Evolutionary conservation across 1,139 yeast genomes (phyloP).

Genomic region (Pichia sp.): DNA sequence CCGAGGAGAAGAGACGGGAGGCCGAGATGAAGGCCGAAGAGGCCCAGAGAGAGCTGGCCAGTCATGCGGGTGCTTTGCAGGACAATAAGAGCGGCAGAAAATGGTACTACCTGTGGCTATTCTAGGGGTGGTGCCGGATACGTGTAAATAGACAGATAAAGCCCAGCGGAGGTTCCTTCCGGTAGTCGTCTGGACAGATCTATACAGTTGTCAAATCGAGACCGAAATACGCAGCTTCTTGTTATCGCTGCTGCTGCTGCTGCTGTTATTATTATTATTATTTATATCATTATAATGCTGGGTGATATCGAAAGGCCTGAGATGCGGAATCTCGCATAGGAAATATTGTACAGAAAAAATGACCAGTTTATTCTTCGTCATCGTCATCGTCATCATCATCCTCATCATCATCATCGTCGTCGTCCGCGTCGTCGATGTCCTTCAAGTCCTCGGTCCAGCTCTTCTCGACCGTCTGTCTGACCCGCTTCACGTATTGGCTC

Average conservation of each 20-base stretch:
- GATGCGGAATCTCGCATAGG: background rate
- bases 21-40: constrained; percentile 6
- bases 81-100: constrained; percentile 17
- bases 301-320: background rate
- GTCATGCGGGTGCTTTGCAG: background rate
- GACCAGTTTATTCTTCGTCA: constrained; percentile 15
- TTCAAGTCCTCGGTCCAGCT: constrained; percentile 69
- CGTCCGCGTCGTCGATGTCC: constrained; percentile 64
- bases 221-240: no score
- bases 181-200: background rate
- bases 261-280: background rate
- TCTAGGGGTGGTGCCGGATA: background rate
- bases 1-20: constrained; percentile 6
- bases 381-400: constrained; percentile 30
- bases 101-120: constrained; percentile 45
- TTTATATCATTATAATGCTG: background rate
- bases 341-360: background rate
- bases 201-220: background rate
- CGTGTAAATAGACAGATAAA: background rate
- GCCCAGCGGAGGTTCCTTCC: background rate
- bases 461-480: constrained; percentile 87
- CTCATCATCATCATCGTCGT: constrained; percentile 46
- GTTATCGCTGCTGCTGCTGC: background rate
- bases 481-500: constrained; percentile 85
- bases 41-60: background rate